Evolutionary conservation across 2,329 filamentous ascomycete genomes (phyloP).

Genomic region (Nectriaceae sp.): DNA sequence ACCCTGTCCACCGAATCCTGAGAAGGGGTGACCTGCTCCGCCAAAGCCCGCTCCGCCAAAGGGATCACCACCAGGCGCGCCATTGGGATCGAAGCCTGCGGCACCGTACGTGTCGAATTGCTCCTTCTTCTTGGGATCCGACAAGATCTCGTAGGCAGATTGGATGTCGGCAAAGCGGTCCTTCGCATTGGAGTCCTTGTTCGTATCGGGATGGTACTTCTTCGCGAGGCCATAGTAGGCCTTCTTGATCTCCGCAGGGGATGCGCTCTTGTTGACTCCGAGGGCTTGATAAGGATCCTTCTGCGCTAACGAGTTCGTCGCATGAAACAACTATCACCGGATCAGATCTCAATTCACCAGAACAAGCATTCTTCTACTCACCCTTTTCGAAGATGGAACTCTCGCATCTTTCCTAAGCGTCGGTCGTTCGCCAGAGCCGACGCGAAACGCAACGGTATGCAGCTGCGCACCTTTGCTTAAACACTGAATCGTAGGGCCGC

Average conservation of each 20-base stretch:
- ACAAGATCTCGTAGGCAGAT: conserved; percentile 89
- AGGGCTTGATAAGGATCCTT: conserved; percentile 87
- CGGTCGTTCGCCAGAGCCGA: conserved; percentile 19
- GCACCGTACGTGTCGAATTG: conserved; percentile 90
- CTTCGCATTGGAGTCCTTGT: conserved; percentile 91
- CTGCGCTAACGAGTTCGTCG: conserved; percentile 54
- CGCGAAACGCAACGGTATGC: conserved; percentile 33
- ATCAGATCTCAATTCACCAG: conserved; percentile 17
- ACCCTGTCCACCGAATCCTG: conserved; percentile 57
- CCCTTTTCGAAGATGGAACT: conserved; percentile 25
- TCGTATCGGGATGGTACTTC: conserved; percentile 97
- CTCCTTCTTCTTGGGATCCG: conserved; percentile 89
- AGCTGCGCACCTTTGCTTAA: conserved; percentile 40
- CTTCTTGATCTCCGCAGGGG: conserved; percentile 90
- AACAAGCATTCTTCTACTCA: conserved; percentile 23
- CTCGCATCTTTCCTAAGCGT: conserved; percentile 16
- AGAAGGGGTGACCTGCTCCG: conserved; percentile 66
- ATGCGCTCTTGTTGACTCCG: conserved; percentile 80
- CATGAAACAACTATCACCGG: conserved; percentile 56
- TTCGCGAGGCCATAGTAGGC: conserved; percentile 97
- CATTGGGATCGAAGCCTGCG: conserved; percentile 80
- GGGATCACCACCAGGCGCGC: conserved; percentile 44
- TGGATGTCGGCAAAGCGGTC: conserved; percentile 94
- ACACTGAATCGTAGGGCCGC: conserved; percentile 43
- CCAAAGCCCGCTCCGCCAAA: conserved; percentile 62